phyloP scores from a whole-genome alignment of 441 rosid genomes.

The Aquilaria agallochum region DNA sequence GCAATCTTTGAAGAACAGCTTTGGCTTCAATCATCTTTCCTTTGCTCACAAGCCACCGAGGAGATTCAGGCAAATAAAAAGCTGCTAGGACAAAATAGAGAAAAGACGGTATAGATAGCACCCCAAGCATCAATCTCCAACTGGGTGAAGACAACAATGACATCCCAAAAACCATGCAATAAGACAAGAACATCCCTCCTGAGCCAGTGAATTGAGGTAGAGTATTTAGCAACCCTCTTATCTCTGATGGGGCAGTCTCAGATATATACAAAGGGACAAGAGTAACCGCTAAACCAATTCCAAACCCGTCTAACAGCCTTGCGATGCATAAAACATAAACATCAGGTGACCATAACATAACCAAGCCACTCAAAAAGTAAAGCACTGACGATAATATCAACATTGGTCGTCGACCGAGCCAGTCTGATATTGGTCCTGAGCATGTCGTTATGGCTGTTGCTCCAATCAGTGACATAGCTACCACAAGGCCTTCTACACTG shows the following conservation, averaged over 20 bases:
- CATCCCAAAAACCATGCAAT: constrained; percentile 73
- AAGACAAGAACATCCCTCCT: constrained; percentile 69
- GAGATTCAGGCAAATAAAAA: constrained; percentile 75
- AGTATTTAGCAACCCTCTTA: constrained; percentile 65
- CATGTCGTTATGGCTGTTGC: constrained; percentile 69
- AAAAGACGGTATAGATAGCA: constrained; percentile 63
- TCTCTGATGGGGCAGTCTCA: constrained; percentile 74
- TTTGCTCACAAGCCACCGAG: constrained; percentile 84
- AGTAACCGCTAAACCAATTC: constrained; percentile 71
- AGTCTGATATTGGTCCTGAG: constrained; percentile 72
- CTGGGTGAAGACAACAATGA: constrained; percentile 48
- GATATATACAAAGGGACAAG: constrained; percentile 72
- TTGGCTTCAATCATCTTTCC: constrained; percentile 71
- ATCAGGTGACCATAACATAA: constrained; percentile 74
- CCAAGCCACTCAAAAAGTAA: constrained; percentile 62
- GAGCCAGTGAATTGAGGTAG: constrained; percentile 75
- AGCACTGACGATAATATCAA: constrained; percentile 53
- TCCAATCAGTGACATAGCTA: constrained; percentile 77
- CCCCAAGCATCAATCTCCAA: constrained; percentile 77
- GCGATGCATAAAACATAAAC: constrained; percentile 63
- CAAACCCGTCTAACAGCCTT: constrained; percentile 69
- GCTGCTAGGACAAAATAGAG: constrained; percentile 44
- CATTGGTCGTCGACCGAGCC: constrained; percentile 79
- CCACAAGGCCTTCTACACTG: constrained; percentile 68
- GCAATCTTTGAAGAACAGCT: constrained; percentile 59